Evolutionary conservation across 2,329 filamentous ascomycete genomes (phyloP).

Genomic region (Cladophialophora carrionii): DNA sequence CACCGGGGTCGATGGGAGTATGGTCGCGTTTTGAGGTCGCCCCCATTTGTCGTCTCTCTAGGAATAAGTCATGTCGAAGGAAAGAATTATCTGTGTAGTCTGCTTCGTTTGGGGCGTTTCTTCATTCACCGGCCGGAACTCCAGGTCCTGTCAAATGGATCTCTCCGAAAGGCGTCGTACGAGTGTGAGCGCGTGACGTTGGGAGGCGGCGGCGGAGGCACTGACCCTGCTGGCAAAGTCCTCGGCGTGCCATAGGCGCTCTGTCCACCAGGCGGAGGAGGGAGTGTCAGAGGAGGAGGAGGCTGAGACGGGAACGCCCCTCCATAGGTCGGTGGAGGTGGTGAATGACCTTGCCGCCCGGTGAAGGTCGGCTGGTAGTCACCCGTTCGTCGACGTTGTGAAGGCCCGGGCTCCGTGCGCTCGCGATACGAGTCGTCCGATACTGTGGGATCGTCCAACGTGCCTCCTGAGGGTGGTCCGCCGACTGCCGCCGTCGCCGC

Average conservation of each 20-base stretch:
- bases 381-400: constrained; percentile 35
- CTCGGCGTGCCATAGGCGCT: constrained; percentile 27
- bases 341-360: constrained; percentile 22
- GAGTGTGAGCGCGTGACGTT: constrained; percentile 30
- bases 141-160: constrained; percentile 31
- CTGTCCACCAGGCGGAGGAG: constrained; percentile 24
- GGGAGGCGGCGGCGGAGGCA: constrained; percentile 23
- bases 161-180: constrained; percentile 36
- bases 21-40: constrained; percentile 33
- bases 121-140: constrained; percentile 24
- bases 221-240: constrained; percentile 24
- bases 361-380: constrained; percentile 36
- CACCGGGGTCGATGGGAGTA: constrained; percentile 19
- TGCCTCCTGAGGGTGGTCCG: constrained; percentile 11
- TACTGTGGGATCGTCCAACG: constrained; percentile 18
- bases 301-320: constrained; percentile 22
- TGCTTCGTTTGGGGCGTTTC: constrained; percentile 1
- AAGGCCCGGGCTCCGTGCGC: constrained; percentile 27
- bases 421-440: constrained; percentile 34
- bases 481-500: constrained; percentile 5
- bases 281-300: constrained; percentile 24
- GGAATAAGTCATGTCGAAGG: constrained; percentile 31
- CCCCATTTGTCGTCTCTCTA: constrained; percentile 36
- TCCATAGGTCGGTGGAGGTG: constrained; percentile 22
- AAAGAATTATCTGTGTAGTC: constrained; percentile 12